A percentile compares a stretch with the other conserved stretches of the same genome.
phyloP scores from a whole-genome alignment of 352 stramenopile species.

The Phytophthora pseudosyringae region DNA sequence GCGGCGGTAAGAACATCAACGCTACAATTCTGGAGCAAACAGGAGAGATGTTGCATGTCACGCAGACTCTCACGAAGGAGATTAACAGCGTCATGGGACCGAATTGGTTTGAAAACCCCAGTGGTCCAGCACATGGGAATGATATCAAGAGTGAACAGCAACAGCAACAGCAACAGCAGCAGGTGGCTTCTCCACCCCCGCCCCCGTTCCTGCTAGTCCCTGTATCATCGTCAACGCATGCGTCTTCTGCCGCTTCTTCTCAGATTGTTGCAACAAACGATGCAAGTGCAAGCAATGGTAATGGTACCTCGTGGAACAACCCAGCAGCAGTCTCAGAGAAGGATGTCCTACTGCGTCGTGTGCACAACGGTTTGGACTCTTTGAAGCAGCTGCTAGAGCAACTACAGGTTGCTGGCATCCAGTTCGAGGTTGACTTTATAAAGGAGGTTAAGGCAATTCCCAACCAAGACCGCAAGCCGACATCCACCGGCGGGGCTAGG shows the following conservation, averaged over 20 bases:
- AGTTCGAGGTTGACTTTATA: slow-evolving; percentile 86
- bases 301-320: slow-evolving; percentile 19
- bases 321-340: slow-evolving; percentile 35
- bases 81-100: slow-evolving; percentile 53
- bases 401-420: slow-evolving; percentile 79
- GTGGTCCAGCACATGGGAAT: slow-evolving; percentile 2
- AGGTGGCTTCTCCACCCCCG: slow-evolving; percentile 24
- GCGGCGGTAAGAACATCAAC: slow-evolving; percentile 76
- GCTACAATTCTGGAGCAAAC: slow-evolving; percentile 75
- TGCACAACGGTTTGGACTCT: slow-evolving; percentile 62
- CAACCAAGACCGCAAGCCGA: slow-evolving; percentile 58
- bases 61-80: slow-evolving; percentile 53
- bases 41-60: slow-evolving; percentile 77
- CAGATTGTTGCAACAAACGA: slow-evolving; percentile 44
- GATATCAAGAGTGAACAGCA: slow-evolving; percentile 18
- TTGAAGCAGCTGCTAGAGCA: slow-evolving; percentile 82
- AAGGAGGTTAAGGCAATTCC: slow-evolving; percentile 74
- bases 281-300: slow-evolving; percentile 23
- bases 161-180: slow-evolving; percentile 19
- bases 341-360: slow-evolving; percentile 55
- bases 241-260: slow-evolving; percentile 40
- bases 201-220: slow-evolving; percentile 56
- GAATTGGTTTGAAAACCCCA: slow-evolving; percentile 24
- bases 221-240: slow-evolving; percentile 39
- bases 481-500: slow-evolving; percentile 24